Evolutionary conservation across 192 early-diverging fungal species (phyloP).

Genomic region (Coemansia sp.): DNA sequence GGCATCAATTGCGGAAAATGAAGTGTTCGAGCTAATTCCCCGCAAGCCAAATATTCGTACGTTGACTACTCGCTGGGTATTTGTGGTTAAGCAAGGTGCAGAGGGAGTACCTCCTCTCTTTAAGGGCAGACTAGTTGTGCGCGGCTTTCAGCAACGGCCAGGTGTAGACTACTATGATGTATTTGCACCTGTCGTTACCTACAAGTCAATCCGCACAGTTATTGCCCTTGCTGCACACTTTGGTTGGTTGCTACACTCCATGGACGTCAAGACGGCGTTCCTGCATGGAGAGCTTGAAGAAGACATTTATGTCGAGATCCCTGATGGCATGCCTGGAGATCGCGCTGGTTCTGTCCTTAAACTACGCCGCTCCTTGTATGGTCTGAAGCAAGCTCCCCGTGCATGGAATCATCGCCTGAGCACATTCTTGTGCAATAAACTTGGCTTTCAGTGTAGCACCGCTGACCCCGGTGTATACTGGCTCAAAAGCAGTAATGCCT

Average conservation of each 20-base stretch:
- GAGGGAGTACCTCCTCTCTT: slow-evolving; percentile 3
- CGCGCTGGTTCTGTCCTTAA: neutral
- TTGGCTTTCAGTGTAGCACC: neutral
- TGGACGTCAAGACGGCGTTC: slow-evolving; percentile 27
- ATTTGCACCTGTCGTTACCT: slow-evolving; percentile 30
- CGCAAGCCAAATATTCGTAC: neutral
- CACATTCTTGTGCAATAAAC: neutral
- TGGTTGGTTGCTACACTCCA: slow-evolving; percentile 5
- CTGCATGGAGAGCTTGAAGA: slow-evolving; percentile 8
- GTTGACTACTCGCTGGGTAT: slow-evolving; percentile 11
- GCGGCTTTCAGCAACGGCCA: slow-evolving; percentile 18
- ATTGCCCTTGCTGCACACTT: slow-evolving; percentile 14
- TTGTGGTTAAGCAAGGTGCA: slow-evolving; percentile 20
- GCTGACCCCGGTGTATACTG: slow-evolving; percentile 1
- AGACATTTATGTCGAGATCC: slow-evolving; percentile 7
- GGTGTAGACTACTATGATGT: slow-evolving; percentile 24
- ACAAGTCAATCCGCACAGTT: slow-evolving; percentile 17
- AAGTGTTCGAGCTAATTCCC: slow-evolving; percentile 8
- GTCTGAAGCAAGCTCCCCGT: slow-evolving; percentile 8
- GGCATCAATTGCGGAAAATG: slow-evolving; percentile 6
- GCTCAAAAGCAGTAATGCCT: neutral
- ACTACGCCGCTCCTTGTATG: slow-evolving; percentile 9
- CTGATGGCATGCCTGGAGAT: slow-evolving; percentile 6
- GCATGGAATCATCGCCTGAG: slow-evolving; percentile 9
- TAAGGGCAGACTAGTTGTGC: slow-evolving; percentile 24